Percentiles rank a stretch among this genome's conserved stretches.
Conservation (phyloP, 1,284 basidiomycete genomes). For the Stereum hirsutum region DNA sequence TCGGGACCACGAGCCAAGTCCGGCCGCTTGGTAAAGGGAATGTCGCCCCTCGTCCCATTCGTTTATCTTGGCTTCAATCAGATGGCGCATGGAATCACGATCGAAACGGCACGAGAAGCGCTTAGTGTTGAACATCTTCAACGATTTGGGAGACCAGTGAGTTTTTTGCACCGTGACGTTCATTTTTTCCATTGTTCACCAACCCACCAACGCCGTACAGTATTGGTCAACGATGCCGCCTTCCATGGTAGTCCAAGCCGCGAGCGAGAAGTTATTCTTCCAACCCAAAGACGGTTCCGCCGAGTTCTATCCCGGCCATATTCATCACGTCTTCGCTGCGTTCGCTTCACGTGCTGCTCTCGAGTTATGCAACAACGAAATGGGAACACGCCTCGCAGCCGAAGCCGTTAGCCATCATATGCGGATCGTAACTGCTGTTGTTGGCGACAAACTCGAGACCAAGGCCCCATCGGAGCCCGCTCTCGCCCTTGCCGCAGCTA, state of each 20-base stretch:
- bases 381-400: background rate
- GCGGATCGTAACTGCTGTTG: background rate
- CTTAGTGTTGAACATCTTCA: background rate
- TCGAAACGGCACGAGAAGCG: background rate
- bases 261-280: background rate
- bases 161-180: background rate
- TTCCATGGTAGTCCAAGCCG: background rate
- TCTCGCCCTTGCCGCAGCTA: background rate
- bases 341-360: background rate
- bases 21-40: background rate
- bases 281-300: too few relatives aligned
- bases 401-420: background rate
- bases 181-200: background rate
- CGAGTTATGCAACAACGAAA: background rate
- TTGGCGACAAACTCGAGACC: background rate
- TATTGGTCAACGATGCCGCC: background rate
- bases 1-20: background rate
- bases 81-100: background rate
- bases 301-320: background rate
- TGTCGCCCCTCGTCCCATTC: background rate
- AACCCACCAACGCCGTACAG: background rate
- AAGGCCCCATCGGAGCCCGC: background rate
- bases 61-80: background rate
- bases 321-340: background rate
- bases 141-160: background rate